phyloP scores from a whole-genome alignment of 306 rosid species.

The Ammopiptanthus mongolicus region DNA sequence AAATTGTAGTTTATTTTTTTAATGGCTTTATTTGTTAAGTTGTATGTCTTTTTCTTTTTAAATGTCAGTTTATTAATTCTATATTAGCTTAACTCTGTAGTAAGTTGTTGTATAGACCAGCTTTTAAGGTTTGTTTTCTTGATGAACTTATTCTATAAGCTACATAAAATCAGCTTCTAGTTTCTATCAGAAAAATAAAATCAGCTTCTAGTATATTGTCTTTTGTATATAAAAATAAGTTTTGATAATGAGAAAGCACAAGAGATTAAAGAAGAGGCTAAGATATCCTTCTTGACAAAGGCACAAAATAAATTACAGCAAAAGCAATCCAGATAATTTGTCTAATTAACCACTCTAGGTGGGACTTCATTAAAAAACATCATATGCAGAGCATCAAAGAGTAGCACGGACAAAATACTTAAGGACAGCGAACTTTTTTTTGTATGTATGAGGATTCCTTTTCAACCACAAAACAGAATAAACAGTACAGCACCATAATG shows the following conservation, averaged over 20 bases:
- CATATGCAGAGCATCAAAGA: not conserved
- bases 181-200: not conserved
- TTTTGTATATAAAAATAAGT: not conserved
- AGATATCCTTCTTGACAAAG: not conserved
- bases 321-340: not conserved
- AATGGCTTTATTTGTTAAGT: not conserved
- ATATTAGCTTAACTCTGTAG: not conserved
- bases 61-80: not conserved
- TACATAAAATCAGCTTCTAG: not conserved
- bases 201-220: not conserved
- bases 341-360: not conserved
- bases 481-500: not conserved
- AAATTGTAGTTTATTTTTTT: not conserved
- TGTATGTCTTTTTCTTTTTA: not conserved
- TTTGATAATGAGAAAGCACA: not conserved
- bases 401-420: not conserved
- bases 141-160: not conserved
- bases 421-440: not conserved
- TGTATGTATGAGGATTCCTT: not conserved
- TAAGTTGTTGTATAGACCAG: not conserved
- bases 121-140: not conserved
- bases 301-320: not conserved
- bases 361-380: not conserved
- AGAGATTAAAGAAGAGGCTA: not conserved
- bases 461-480: not conserved